These are phyloP conservation scores for Coleophoma eucalyptorum DNA, from an alignment of 2,329 filamentous ascomycete species.

Conservation along the genomic window DNA sequence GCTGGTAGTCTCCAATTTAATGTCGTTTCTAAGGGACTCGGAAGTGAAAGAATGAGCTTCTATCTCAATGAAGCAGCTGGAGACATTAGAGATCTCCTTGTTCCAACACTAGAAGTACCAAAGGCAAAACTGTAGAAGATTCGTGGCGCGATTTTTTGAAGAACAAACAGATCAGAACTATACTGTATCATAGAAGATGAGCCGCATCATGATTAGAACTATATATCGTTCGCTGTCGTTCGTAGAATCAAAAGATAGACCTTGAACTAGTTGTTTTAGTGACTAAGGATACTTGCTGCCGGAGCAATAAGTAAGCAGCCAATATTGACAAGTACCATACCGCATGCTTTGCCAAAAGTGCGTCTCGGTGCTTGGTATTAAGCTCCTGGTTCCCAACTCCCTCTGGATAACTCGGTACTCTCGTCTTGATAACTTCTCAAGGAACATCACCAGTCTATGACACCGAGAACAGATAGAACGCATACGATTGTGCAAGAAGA, in stretches of 20 bases:
- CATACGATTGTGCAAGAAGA: background rate
- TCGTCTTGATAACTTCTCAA: too few species aligned
- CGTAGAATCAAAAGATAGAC: too few species aligned
- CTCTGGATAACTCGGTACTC: too few species aligned
- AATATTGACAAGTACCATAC: too few species aligned
- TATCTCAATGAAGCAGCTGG: constrained; percentile 91
- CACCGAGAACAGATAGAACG: background rate
- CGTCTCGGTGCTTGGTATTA: too few species aligned
- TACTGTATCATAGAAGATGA: constrained; percentile 1
- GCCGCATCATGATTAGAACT: background rate
- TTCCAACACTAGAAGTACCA: constrained; percentile 71
- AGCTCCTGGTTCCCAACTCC: too few species aligned
- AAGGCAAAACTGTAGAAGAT: constrained; percentile 78
- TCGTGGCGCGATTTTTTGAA: background rate
- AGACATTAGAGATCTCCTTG: constrained; percentile 83
- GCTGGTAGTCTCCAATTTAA: constrained; percentile 85
- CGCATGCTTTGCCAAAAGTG: too few species aligned
- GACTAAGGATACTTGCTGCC: too few species aligned
- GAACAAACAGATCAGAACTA: background rate
- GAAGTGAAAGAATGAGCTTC: constrained; percentile 90
- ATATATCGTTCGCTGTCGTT: background rate
- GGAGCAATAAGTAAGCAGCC: too few species aligned
- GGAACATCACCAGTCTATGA: too few species aligned
- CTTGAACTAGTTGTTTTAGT: too few species aligned
- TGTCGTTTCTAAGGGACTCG: constrained; percentile 88